phyloP scores from a whole-genome alignment of 306 rosid genomes.

The Begonia masoniana region DNA sequence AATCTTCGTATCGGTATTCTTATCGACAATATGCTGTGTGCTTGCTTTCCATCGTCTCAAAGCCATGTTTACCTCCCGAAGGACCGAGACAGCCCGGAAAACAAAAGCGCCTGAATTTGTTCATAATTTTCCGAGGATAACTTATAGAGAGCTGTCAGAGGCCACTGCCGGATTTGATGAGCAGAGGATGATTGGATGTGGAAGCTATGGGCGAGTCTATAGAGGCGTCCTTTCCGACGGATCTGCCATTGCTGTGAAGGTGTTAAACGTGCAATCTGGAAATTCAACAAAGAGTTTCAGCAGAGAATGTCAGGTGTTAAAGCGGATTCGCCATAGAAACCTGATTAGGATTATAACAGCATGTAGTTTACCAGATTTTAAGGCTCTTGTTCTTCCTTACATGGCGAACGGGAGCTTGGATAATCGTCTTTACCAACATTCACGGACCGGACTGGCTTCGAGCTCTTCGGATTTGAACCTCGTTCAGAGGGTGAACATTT shows the following conservation, averaged over 20 bases:
- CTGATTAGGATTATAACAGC: slow-evolving; percentile 65
- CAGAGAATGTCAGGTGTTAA: slow-evolving; percentile 58
- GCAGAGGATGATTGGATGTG: slow-evolving; percentile 40
- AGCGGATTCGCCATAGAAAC: slow-evolving; percentile 64
- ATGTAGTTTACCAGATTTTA: slow-evolving; percentile 61
- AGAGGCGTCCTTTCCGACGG: slow-evolving; percentile 47
- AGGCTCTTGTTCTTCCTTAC: slow-evolving; percentile 63
- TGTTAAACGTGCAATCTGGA: slow-evolving; percentile 43
- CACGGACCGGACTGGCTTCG: slow-evolving; percentile 16
- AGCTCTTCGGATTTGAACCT: slow-evolving; percentile 44
- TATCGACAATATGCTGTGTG: slow-evolving; percentile 33
- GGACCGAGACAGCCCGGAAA: slow-evolving; percentile 10
- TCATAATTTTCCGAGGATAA: slow-evolving; percentile 48
- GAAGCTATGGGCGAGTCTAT: slow-evolving; percentile 50
- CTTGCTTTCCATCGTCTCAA: slow-evolving; percentile 24
- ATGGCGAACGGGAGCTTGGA: slow-evolving; percentile 76
- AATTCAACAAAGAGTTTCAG: slow-evolving; percentile 48
- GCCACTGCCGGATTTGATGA: slow-evolving; percentile 53
- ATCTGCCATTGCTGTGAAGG: slow-evolving; percentile 46
- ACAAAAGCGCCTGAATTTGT: slow-evolving; percentile 28
- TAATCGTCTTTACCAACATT: slow-evolving; percentile 34
- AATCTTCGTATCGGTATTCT: slow-evolving; percentile 31
- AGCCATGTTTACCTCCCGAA: slow-evolving; percentile 18
- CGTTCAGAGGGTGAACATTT: slow-evolving; percentile 51
- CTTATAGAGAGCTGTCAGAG: slow-evolving; percentile 46